Conservation (phyloP, 495 filamentous ascomycete genomes). For the Xanthoparmelia taractica region DNA sequence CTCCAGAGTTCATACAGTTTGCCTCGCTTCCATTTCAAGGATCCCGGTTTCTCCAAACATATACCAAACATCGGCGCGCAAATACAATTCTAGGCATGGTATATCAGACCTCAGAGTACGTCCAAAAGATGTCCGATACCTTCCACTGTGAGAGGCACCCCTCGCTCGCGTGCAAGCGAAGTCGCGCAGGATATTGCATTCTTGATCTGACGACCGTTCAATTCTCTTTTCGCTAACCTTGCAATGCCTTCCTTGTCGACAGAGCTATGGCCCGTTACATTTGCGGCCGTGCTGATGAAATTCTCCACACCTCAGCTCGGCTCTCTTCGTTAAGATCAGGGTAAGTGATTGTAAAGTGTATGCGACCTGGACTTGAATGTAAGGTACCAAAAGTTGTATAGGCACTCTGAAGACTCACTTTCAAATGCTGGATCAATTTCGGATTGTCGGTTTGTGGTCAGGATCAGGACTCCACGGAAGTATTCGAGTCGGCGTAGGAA, state of each 20-base stretch:
- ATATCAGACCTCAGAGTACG: background rate
- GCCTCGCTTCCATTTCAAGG: too few species aligned
- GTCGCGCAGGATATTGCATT: slow-evolving; percentile 11
- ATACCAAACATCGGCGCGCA: background rate
- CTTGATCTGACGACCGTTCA: slow-evolving; percentile 22
- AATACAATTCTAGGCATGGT: too few species aligned
- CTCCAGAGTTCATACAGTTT: too few species aligned
- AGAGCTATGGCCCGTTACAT: background rate
- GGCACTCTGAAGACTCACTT: slow-evolving; percentile 1
- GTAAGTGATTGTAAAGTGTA: slow-evolving; percentile 34
- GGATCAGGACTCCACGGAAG: slow-evolving; percentile 36
- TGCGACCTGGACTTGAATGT: slow-evolving; percentile 25
- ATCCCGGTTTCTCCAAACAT: background rate
- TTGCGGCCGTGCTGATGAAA: background rate
- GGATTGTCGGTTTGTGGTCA: slow-evolving; percentile 30
- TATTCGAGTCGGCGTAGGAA: slow-evolving; percentile 52
- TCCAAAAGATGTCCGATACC: slow-evolving; percentile 7
- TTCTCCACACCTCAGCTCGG: slow-evolving; percentile 18
- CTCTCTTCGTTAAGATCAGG: slow-evolving; percentile 18
- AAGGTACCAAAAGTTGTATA: background rate
- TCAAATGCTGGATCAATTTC: slow-evolving; percentile 32
- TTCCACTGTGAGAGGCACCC: slow-evolving; percentile 14
- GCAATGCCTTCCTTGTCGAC: slow-evolving; percentile 1
- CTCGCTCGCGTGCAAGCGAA: slow-evolving; percentile 12
- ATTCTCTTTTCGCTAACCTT: slow-evolving; percentile 8